These are phyloP conservation scores for Xylaria scruposa DNA, from an alignment of 495 filamentous ascomycete species.

Conservation along the genomic window DNA sequence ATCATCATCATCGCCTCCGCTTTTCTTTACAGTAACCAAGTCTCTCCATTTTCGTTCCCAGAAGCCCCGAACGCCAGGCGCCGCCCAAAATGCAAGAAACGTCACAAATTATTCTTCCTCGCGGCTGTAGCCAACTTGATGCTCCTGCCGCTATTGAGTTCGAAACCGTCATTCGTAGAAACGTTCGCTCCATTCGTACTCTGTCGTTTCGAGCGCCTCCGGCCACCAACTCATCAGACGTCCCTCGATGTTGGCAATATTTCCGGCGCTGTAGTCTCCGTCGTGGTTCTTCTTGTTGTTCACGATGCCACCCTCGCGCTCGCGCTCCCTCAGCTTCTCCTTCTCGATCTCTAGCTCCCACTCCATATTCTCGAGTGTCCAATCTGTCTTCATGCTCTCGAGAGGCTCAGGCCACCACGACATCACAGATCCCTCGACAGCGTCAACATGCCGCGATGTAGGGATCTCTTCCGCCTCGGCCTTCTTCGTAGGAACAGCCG, in stretches of 20 bases:
- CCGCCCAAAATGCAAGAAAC: neutral
- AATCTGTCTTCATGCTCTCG: constrained; percentile 28
- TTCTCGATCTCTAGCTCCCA: constrained; percentile 21
- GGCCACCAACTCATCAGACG: constrained; percentile 44
- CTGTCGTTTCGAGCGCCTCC: constrained; percentile 25
- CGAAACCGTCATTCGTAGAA: constrained; percentile 38
- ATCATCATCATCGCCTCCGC: constrained; percentile 16
- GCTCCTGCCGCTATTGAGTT: neutral
- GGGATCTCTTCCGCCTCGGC: constrained; percentile 25
- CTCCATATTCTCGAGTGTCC: constrained; percentile 23
- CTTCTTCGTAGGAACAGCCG: constrained; percentile 1
- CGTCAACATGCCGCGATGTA: constrained; percentile 30
- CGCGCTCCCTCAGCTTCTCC: constrained; percentile 19
- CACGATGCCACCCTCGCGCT: constrained; percentile 1
- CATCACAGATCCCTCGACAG: constrained; percentile 35
- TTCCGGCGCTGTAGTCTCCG: neutral
- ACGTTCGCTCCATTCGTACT: constrained; percentile 38
- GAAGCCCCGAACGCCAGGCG: constrained; percentile 21
- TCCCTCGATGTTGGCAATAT: constrained; percentile 34
- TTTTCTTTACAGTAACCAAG: constrained; percentile 1
- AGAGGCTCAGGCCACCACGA: constrained; percentile 40
- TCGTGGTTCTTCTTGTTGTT: neutral
- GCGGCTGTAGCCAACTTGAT: neutral
- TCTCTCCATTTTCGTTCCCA: constrained; percentile 11
- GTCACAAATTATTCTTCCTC: neutral